A percentile compares a stretch with the other conserved stretches of the same genome.
phyloP scores from a whole-genome alignment of 257 asterid genomes.

The Solanum verrucosum region DNA sequence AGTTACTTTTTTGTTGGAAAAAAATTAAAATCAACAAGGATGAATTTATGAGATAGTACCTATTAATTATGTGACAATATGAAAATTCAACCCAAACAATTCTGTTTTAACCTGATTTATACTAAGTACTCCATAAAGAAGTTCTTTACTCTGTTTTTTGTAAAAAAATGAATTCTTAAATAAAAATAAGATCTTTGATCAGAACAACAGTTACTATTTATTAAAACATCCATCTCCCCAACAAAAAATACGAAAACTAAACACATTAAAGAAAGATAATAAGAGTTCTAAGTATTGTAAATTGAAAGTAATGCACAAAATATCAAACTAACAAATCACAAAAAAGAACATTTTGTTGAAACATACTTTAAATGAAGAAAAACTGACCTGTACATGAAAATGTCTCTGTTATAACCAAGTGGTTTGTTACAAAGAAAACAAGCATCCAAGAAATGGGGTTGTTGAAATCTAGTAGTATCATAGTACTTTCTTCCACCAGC shows the following conservation, averaged over 20 bases:
- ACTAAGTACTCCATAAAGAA: not conserved
- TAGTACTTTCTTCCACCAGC: not conserved
- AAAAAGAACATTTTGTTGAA: too few relatives aligned
- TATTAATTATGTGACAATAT: not conserved
- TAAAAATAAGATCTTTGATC: not conserved
- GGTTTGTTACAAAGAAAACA: slow-evolving; percentile 34
- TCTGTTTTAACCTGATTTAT: not conserved
- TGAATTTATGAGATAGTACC: not conserved
- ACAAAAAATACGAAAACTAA: too few relatives aligned
- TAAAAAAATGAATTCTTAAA: not conserved
- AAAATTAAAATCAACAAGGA: not conserved
- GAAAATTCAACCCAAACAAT: not conserved
- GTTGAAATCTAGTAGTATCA: slow-evolving; percentile 10
- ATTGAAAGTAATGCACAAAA: too few relatives aligned
- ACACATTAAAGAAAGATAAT: too few relatives aligned
- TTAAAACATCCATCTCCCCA: too few relatives aligned
- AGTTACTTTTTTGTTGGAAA: not conserved
- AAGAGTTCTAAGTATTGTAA: too few relatives aligned
- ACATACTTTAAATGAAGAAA: too few relatives aligned
- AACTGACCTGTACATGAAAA: slow-evolving; percentile 46
- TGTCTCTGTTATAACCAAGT: slow-evolving; percentile 30
- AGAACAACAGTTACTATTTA: not conserved
- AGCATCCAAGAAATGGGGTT: slow-evolving; percentile 33
- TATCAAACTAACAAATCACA: too few relatives aligned
- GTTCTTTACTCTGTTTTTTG: not conserved